These are phyloP conservation scores for Bromus sterilis DNA, from an alignment of 176 grass and related monocot genomes.

Conservation along the genomic window DNA sequence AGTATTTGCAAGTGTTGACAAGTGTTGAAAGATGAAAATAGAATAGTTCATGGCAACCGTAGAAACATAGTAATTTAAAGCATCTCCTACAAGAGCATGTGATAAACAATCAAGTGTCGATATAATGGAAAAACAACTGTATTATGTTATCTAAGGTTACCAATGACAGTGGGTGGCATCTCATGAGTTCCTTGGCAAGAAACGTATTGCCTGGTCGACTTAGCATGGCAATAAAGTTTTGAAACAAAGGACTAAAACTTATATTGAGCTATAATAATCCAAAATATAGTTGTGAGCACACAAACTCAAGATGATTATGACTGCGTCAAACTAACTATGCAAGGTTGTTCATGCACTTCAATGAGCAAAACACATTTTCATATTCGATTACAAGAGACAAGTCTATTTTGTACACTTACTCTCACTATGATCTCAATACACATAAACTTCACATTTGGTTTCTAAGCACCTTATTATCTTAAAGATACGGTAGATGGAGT, in stretches of 20 bases:
- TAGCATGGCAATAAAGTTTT: not conserved
- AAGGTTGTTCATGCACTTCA: not conserved
- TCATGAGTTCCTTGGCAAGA: not conserved
- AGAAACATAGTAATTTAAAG: too few species aligned
- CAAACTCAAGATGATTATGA: not conserved
- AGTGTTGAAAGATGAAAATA: not conserved
- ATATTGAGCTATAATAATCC: too few species aligned
- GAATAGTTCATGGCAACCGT: too few species aligned
- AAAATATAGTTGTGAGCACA: too few species aligned
- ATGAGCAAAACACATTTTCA: not conserved
- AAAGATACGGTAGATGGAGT: not conserved
- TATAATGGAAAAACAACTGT: conserved; percentile 4
- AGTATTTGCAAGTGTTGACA: conserved; percentile 1
- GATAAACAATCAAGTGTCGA: not conserved
- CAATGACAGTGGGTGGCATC: not conserved
- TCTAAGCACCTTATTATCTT: not conserved
- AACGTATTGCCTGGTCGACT: not conserved
- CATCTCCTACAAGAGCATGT: too few species aligned
- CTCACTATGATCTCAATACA: not conserved
- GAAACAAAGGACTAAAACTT: not conserved
- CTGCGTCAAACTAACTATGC: not conserved
- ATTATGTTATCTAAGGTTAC: not conserved
- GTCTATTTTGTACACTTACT: not conserved
- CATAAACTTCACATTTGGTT: not conserved
- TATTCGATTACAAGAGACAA: not conserved